Conservation (phyloP, 176 grass and related monocot genomes). For the sorghum (Sorghum bicolor) region DNA sequence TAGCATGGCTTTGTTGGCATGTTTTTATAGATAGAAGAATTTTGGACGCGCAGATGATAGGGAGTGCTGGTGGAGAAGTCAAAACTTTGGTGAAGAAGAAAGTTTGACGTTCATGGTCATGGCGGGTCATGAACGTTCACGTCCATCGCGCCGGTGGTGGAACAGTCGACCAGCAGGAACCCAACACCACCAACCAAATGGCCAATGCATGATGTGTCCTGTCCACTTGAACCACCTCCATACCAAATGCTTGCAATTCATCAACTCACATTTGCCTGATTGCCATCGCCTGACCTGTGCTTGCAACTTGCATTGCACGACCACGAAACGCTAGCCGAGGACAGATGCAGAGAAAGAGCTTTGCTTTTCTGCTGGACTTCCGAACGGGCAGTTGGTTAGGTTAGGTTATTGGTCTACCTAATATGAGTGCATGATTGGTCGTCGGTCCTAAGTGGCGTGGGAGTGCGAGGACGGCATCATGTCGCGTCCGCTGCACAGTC, state of each 20-base stretch:
- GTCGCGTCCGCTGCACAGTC: neutral
- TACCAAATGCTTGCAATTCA: neutral
- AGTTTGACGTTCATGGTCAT: neutral
- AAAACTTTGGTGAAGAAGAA: constrained; percentile 3
- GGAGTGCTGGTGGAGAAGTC: neutral
- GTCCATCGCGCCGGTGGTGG: neutral
- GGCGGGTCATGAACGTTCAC: neutral
- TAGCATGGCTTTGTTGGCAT: neutral
- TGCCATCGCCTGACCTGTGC: neutral
- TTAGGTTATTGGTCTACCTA: neutral
- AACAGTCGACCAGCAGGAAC: neutral
- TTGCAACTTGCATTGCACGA: neutral
- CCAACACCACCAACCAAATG: neutral
- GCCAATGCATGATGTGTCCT: neutral
- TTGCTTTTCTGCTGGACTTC: neutral
- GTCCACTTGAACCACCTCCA: neutral
- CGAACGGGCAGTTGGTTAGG: neutral
- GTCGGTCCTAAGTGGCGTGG: neutral
- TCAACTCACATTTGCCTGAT: neutral
- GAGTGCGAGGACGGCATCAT: constrained; percentile 16
- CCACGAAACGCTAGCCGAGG: neutral
- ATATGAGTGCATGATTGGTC: neutral
- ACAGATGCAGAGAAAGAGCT: neutral
- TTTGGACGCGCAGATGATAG: neutral
- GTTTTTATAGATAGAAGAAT: neutral